Percentiles rank a stretch among this genome's conserved stretches.
phyloP scores from a whole-genome alignment of 1,284 basidiomycete genomes.

The Somion occarium region DNA sequence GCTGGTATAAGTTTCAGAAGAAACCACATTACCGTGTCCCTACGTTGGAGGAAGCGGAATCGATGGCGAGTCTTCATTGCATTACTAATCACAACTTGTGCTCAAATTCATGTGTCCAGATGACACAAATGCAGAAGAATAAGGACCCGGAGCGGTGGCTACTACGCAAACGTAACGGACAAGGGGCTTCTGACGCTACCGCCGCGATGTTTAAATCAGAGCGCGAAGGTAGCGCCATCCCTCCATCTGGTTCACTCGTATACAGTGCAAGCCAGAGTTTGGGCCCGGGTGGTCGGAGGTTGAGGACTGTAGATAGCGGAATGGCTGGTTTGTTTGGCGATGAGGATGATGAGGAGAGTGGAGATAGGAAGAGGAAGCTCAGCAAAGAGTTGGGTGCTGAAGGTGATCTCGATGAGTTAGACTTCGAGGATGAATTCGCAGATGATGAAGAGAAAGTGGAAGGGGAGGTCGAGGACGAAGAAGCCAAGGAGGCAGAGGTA shows the following conservation, averaged over 20 bases:
- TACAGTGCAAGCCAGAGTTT: conserved; percentile 47
- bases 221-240: conserved; percentile 36
- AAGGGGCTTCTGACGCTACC: conserved; percentile 52
- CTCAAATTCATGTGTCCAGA: conserved; percentile 25
- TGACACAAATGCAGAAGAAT: conserved; percentile 56
- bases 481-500: conserved; percentile 83
- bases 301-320: conserved; percentile 61
- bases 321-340: conserved; percentile 59
- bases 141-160: conserved; percentile 70
- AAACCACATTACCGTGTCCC: conserved; percentile 69
- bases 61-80: conserved; percentile 46
- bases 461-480: conserved; percentile 75
- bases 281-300: conserved; percentile 57
- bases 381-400: conserved; percentile 62
- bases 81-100: neutral
- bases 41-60: conserved; percentile 66
- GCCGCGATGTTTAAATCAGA: conserved; percentile 63
- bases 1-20: conserved; percentile 90
- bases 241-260: conserved; percentile 40
- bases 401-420: conserved; percentile 75
- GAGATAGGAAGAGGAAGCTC: conserved; percentile 35
- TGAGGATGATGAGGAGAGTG: conserved; percentile 54
- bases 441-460: conserved; percentile 83
- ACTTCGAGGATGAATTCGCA: conserved; percentile 80
- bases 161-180: conserved; percentile 53